phyloP scores from a whole-genome alignment of 805 yeast species.

The Starmerella cellae region DNA sequence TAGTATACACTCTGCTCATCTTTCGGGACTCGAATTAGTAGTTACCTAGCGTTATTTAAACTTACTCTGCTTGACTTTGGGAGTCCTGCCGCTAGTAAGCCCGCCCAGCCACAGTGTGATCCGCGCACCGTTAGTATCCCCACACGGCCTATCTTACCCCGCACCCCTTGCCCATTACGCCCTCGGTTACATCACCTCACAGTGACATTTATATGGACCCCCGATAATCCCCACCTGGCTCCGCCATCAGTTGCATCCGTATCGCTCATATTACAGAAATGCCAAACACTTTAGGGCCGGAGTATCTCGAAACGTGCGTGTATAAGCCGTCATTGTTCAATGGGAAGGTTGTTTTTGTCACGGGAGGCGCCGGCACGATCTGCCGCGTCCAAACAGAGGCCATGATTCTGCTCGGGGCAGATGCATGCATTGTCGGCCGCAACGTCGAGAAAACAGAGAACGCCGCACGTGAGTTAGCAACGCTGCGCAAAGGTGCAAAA shows the following conservation, averaged over 20 bases:
- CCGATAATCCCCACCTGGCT: too few species aligned
- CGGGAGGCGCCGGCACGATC: conserved; percentile 96
- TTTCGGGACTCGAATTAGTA: too few species aligned
- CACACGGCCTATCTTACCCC: too few species aligned
- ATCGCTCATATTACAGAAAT: conserved; percentile 11
- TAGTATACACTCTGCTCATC: too few species aligned
- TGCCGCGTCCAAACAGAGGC: conserved; percentile 86
- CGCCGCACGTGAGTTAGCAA: conserved; percentile 55
- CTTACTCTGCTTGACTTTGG: too few species aligned
- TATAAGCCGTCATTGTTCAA: conserved; percentile 53
- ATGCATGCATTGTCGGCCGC: conserved; percentile 78
- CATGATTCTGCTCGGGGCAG: conserved; percentile 66
- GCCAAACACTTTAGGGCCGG: conserved; percentile 22
- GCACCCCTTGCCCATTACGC: not conserved
- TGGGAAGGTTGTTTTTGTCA: conserved; percentile 77
- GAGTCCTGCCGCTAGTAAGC: too few species aligned
- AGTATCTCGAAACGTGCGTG: conserved; percentile 21
- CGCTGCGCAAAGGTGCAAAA: conserved; percentile 43
- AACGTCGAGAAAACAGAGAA: conserved; percentile 48
- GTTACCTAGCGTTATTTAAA: too few species aligned
- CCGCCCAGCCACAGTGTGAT: too few species aligned
- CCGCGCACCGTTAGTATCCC: too few species aligned
- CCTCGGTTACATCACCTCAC: not conserved
- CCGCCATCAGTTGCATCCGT: too few species aligned
- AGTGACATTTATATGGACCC: not conserved